These are phyloP conservation scores for Talaromyces rugulosus DNA, from an alignment of 2,329 filamentous ascomycete species.

Conservation along the genomic window DNA sequence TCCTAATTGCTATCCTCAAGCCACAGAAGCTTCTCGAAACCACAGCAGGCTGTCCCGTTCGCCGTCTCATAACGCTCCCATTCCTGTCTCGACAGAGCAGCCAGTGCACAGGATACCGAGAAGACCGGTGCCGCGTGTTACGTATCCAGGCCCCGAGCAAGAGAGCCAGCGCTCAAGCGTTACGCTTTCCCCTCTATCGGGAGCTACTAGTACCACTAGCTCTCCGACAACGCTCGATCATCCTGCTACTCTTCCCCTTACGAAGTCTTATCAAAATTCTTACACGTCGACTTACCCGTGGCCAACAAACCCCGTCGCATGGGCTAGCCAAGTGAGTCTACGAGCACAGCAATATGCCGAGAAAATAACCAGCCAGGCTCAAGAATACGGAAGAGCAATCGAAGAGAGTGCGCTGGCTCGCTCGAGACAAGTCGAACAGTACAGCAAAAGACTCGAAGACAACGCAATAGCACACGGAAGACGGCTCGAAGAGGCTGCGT, in stretches of 20 bases:
- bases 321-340: slow-evolving; percentile 31
- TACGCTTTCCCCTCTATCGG: not conserved
- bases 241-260: not conserved
- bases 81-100: slow-evolving; percentile 11
- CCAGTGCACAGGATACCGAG: slow-evolving; percentile 10
- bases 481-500: slow-evolving; percentile 21
- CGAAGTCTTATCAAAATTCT: not conserved
- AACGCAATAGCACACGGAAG: slow-evolving; percentile 20
- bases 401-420: slow-evolving; percentile 36
- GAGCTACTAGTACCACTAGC: not conserved
- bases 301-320: slow-evolving; percentile 22
- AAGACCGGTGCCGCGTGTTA: slow-evolving; percentile 12
- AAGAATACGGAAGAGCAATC: slow-evolving; percentile 33
- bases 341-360: slow-evolving; percentile 39
- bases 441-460: slow-evolving; percentile 19
- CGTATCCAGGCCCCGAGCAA: not conserved
- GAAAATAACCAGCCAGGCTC: slow-evolving; percentile 30
- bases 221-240: not conserved
- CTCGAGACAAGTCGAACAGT: slow-evolving; percentile 35
- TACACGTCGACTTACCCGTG: not conserved
- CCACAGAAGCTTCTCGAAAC: slow-evolving; percentile 26
- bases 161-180: not conserved
- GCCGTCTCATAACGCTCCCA: slow-evolving; percentile 10
- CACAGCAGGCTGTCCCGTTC: slow-evolving; percentile 13
- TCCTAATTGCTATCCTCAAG: slow-evolving; percentile 37